Base-by-base conservation (phyloP, 2,329 filamentous ascomycete genomes). In the Cladosporium sp. region DNA sequence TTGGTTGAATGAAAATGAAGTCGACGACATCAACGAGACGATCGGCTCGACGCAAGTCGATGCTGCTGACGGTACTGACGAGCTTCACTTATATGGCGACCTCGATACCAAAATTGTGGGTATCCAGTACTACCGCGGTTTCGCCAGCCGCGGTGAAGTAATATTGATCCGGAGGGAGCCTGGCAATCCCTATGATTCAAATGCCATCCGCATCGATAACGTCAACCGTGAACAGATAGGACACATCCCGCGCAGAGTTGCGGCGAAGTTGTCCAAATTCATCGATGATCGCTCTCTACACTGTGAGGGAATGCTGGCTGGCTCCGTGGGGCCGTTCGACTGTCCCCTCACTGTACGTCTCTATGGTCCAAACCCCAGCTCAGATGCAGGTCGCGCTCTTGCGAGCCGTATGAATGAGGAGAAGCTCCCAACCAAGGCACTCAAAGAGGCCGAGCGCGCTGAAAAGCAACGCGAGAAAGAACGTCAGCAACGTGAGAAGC, bases 191-290 rank as follows among this genome's bases (percentile, higher is more conserved):
- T 72, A 71, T 51, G 89, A 94, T 68, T 61, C 64, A 5, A 94
- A 94, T 73, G 90, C 90, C 0, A 90, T 95, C 58, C 83, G 84
- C 4, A 83, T 95, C 1, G 80, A 89, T 65, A 95, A 94, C 70
- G 89, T 92, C 13, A 81, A 88, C 67, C 82, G 84, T 15, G 70
- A 73, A 7, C 90, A 95, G 66, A 89, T 96, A 64, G 91, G 91
- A 0, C 90, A 96, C 71, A 77, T 96, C 39, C 87, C 89, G 6
- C 78, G 83, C 12, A 77, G 74, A 1, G 68, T 90, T 20, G 90
- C 86, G 0, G 75, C 78, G n/a, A 93, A 89, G 71, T 74, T 96
- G 54, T 85, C 89, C 0, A 82, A 80, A 1, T 91, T 90, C 68
- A 79, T 95, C 68, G 86, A 87, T 71, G 66, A 77, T 66, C 13